phyloP scores from a whole-genome alignment of 345 rosid genomes.

The Nephelium lappaceum region DNA sequence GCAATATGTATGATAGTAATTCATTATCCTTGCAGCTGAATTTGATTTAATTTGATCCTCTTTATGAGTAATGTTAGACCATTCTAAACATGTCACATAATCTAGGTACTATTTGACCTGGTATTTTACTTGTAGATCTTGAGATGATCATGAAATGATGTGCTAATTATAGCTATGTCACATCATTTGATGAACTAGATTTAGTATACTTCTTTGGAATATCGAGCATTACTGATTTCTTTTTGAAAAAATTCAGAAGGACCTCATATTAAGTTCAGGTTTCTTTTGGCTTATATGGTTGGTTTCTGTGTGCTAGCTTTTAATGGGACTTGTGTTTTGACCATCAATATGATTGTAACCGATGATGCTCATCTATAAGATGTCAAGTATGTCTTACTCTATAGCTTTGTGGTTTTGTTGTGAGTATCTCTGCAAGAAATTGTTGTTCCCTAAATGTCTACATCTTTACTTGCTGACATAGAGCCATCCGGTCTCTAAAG shows the following conservation, averaged over 20 bases:
- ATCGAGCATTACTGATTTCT: not conserved
- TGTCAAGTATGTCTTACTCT: not conserved
- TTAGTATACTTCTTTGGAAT: no score
- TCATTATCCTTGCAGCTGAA: not conserved
- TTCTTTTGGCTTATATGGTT: not conserved
- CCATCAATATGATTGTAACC: not conserved
- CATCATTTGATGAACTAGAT: not conserved
- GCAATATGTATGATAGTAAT: not conserved
- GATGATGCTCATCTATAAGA: slow-evolving; percentile 11
- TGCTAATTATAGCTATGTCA: not conserved
- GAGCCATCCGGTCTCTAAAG: not conserved
- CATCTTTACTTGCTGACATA: not conserved
- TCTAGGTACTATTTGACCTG: not conserved
- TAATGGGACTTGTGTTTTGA: not conserved
- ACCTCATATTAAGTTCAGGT: not conserved
- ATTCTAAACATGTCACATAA: not conserved
- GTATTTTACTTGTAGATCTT: not conserved
- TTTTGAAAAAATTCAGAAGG: slow-evolving; percentile 9
- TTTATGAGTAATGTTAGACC: not conserved
- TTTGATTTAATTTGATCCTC: slow-evolving; percentile 7
- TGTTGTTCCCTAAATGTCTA: not conserved
- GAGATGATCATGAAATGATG: not conserved
- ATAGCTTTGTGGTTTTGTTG: no score
- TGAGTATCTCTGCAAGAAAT: no score
- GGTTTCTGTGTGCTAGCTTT: not conserved